Conservation (phyloP, 352 stramenopile genomes). For the Globisporangium spinosum region DNA sequence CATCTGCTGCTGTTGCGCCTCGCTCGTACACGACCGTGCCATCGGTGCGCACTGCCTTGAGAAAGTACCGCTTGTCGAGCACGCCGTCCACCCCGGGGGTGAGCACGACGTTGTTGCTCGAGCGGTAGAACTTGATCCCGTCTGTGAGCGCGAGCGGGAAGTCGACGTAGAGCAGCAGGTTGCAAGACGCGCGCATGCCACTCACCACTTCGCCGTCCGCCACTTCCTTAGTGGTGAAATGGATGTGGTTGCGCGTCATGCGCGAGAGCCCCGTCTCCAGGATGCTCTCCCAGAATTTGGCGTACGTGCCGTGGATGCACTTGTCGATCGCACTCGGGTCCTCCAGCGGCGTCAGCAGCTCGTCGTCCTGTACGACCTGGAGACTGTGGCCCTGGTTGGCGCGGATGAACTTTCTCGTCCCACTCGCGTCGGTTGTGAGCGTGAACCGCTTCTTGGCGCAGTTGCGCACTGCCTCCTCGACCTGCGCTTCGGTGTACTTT, state of each 20-base stretch:
- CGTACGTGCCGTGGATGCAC: conserved; percentile 82
- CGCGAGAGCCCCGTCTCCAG: conserved; percentile 48
- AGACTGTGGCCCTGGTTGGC: conserved; percentile 83
- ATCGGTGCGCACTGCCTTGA: conserved; percentile 46
- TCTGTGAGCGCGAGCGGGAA: conserved; percentile 47
- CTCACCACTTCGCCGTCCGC: conserved; percentile 61
- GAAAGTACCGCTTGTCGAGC: conserved; percentile 57
- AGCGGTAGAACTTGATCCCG: conserved; percentile 80
- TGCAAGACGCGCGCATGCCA: conserved; percentile 64
- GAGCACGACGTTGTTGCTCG: conserved; percentile 82
- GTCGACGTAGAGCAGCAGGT: conserved; percentile 79
- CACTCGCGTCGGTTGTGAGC: conserved; percentile 49
- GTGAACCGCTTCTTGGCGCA: conserved; percentile 78
- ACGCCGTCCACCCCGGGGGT: conserved; percentile 53
- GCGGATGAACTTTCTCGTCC: conserved; percentile 52
- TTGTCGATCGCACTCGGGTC: conserved; percentile 33
- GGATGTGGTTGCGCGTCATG: conserved; percentile 86
- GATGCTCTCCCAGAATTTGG: conserved; percentile 68
- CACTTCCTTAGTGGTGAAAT: conserved; percentile 64
- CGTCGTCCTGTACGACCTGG: conserved; percentile 55
- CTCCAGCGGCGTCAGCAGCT: conserved; percentile 66
- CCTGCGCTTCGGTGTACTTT: conserved; percentile 43
- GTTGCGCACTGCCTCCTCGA: conserved; percentile 61
- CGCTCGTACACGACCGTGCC: conserved; percentile 52
- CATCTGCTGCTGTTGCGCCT: conserved; percentile 11